Conservation (phyloP, 2,329 filamentous ascomycete species). For the Penicillium sp. region DNA sequence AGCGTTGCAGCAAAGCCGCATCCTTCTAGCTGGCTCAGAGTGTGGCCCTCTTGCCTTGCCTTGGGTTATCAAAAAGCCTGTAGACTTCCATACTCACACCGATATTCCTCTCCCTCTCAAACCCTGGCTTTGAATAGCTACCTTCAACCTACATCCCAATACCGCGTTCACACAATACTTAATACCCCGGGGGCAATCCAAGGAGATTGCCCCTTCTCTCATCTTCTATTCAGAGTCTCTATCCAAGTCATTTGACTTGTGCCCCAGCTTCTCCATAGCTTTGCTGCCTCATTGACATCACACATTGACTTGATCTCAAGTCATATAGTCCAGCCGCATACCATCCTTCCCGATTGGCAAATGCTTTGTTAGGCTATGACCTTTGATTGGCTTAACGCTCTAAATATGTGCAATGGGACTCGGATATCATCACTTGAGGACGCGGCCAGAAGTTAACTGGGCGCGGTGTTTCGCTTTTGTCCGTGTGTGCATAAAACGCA, state of each 20-base stretch:
- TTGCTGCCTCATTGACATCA: neutral
- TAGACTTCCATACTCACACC: neutral
- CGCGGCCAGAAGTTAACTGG: no score
- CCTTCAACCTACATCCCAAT: neutral
- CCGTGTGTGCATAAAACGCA: neutral
- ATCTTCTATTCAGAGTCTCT: neutral
- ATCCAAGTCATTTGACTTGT: neutral
- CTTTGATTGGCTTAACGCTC: neutral
- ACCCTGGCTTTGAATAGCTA: neutral
- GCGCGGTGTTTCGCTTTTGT: no score
- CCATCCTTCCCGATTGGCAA: neutral
- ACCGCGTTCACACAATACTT: neutral
- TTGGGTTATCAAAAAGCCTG: neutral
- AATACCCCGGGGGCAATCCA: neutral
- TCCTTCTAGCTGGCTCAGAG: neutral
- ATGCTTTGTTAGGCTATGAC: neutral
- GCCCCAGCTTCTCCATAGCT: neutral
- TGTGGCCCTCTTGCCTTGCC: neutral
- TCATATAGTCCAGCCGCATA: neutral
- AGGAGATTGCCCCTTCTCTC: neutral
- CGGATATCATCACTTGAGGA: no score
- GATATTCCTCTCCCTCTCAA: neutral
- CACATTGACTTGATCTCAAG: neutral
- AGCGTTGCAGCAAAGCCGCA: neutral
- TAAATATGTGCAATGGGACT: no score